Conservation (phyloP, 1,139 yeast genomes). For the Zygoascus meyerae region DNA sequence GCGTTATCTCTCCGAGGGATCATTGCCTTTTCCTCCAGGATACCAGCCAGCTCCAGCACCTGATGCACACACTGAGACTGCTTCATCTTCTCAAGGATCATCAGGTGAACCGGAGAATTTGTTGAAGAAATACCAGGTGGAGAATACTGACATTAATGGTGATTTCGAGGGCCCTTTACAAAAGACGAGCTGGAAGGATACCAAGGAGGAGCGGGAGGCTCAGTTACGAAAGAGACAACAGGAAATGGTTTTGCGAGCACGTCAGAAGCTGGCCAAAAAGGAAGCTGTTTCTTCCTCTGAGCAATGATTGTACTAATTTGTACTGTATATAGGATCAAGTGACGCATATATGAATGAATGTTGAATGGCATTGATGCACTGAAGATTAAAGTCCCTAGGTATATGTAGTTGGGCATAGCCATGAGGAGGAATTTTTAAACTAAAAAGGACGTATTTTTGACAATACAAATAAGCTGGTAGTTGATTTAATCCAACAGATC, state of each 20-base stretch:
- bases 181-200: slow-evolving; percentile 35
- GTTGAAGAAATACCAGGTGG: slow-evolving; percentile 4
- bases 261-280: slow-evolving; percentile 37
- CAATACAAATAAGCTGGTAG: too few relatives aligned
- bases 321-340: too few relatives aligned
- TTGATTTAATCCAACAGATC: too few relatives aligned
- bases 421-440: too few relatives aligned
- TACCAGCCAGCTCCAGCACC: slow-evolving; percentile 6
- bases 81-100: slow-evolving; percentile 11
- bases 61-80: slow-evolving; percentile 1
- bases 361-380: too few relatives aligned
- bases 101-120: slow-evolving; percentile 4
- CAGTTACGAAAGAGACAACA: slow-evolving; percentile 44
- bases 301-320: too few relatives aligned
- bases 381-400: too few relatives aligned
- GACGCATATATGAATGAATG: too few relatives aligned
- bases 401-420: too few relatives aligned
- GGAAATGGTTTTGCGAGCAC: slow-evolving; percentile 47
- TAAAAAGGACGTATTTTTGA: too few relatives aligned
- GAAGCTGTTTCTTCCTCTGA: slow-evolving; percentile 1
- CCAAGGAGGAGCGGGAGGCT: slow-evolving; percentile 38
- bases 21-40: slow-evolving; percentile 62
- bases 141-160: slow-evolving; percentile 3
- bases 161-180: slow-evolving; percentile 12
- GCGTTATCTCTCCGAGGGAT: slow-evolving; percentile 56